Evolutionary conservation across 331 rosid species (phyloP).

Genomic region (Quercus tomentella): DNA sequence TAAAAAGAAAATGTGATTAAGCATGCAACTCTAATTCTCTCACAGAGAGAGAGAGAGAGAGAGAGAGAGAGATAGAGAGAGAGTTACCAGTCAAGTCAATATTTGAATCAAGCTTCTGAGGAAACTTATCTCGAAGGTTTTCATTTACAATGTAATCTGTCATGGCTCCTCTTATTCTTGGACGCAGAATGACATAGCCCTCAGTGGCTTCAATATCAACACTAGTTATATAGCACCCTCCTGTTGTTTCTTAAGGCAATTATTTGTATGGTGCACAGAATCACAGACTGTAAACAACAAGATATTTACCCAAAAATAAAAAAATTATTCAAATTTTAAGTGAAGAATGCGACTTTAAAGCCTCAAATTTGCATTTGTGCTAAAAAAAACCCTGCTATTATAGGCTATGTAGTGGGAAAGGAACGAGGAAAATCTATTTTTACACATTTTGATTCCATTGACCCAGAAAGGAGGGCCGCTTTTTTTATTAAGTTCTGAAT

Average conservation of each 20-base stretch:
- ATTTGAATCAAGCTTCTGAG: not conserved
- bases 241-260: not conserved
- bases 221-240: not conserved
- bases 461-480: too few species aligned
- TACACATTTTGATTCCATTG: too few species aligned
- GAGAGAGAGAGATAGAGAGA: not conserved
- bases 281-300: too few species aligned
- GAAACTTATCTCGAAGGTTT: not conserved
- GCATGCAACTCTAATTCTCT: not conserved
- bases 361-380: too few species aligned
- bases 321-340: too few species aligned
- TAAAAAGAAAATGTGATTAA: not conserved
- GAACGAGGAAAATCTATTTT: too few species aligned
- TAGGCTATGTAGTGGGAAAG: too few species aligned
- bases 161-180: slow-evolving; percentile 12
- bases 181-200: not conserved
- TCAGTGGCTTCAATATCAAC: not conserved
- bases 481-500: too few species aligned
- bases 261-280: not conserved
- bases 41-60: not conserved
- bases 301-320: too few species aligned
- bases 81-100: slow-evolving; percentile 13
- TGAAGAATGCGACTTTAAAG: too few species aligned
- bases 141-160: not conserved
- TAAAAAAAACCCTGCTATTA: too few species aligned